Conservation (phyloP, 202 grass and related monocot species). For the Setaria viridis region DNA sequence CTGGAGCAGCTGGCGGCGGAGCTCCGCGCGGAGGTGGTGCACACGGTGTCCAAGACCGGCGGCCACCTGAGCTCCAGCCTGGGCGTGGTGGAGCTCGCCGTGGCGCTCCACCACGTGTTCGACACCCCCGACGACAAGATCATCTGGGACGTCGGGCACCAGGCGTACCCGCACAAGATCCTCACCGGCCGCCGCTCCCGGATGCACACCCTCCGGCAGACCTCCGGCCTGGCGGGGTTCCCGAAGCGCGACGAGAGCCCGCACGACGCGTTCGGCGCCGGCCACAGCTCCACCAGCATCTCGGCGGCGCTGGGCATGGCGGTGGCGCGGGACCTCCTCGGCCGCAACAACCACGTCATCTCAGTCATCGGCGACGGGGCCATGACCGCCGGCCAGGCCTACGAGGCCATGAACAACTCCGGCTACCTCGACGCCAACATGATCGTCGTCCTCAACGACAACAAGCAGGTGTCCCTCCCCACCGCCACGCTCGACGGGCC, state of each 20-base stretch:
- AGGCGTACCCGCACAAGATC: slow-evolving; percentile 96
- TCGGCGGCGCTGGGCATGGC: slow-evolving; percentile 96
- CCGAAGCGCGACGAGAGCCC: slow-evolving; percentile 93
- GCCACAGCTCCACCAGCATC: slow-evolving; percentile 96
- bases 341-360: slow-evolving; percentile 83
- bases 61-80: slow-evolving; percentile 89
- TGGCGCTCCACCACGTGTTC: slow-evolving; percentile 95
- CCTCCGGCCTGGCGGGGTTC: slow-evolving; percentile 88
- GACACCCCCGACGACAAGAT: slow-evolving; percentile 91
- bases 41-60: slow-evolving; percentile 67
- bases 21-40: slow-evolving; percentile 79
- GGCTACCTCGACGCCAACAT: slow-evolving; percentile 86
- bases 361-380: slow-evolving; percentile 95
- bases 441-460: slow-evolving; percentile 92
- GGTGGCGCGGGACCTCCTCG: slow-evolving; percentile 71
- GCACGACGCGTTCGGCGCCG: slow-evolving; percentile 89
- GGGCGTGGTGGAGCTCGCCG: slow-evolving; percentile 83
- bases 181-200: slow-evolving; percentile 79
- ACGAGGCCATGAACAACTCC: slow-evolving; percentile 94
- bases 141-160: slow-evolving; percentile 98
- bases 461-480: slow-evolving; percentile 91
- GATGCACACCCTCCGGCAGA: slow-evolving; percentile 92
- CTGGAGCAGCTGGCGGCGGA: slow-evolving; percentile 87
- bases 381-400: slow-evolving; percentile 95
- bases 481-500: slow-evolving; percentile 88